Conservation (phyloP, 1,284 basidiomycete species). For the Cutaneotrichosporon curvatum region DNA sequence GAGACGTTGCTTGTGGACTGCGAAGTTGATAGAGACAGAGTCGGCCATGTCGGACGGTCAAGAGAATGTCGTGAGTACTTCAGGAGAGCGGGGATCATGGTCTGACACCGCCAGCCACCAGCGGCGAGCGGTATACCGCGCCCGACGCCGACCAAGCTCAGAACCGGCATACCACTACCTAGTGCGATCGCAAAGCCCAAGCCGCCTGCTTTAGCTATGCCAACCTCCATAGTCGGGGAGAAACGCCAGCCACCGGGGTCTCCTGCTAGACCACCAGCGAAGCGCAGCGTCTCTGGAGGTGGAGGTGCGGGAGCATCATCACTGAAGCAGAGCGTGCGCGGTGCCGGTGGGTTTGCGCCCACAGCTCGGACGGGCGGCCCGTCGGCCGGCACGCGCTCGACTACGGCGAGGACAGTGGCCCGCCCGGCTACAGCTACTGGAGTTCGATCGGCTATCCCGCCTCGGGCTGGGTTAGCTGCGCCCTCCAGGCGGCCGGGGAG, state of each 20-base stretch:
- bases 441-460: no score
- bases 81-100: not conserved
- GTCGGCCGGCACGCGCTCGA: not conserved
- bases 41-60: slow-evolving; percentile 31
- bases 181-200: not conserved
- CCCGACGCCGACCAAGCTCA: slow-evolving; percentile 18
- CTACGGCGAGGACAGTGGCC: not conserved
- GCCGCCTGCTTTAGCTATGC: not conserved
- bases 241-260: slow-evolving; percentile 36
- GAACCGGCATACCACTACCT: slow-evolving; percentile 8
- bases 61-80: slow-evolving; percentile 28
- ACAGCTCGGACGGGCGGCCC: slow-evolving; percentile 31
- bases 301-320: not conserved
- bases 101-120: slow-evolving; percentile 11
- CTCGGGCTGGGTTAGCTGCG: no score
- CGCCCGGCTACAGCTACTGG: no score
- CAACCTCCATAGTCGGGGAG: not conserved
- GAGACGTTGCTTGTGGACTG: not conserved
- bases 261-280: slow-evolving; percentile 21
- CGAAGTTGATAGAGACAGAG: not conserved
- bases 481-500: no score
- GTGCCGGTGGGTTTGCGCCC: slow-evolving; percentile 11
- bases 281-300: slow-evolving; percentile 23
- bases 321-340: not conserved
- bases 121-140: slow-evolving; percentile 27